These are phyloP conservation scores for Leccinum boreale DNA, from an alignment of 768 basidiomycete genomes.

Conservation along the genomic window DNA sequence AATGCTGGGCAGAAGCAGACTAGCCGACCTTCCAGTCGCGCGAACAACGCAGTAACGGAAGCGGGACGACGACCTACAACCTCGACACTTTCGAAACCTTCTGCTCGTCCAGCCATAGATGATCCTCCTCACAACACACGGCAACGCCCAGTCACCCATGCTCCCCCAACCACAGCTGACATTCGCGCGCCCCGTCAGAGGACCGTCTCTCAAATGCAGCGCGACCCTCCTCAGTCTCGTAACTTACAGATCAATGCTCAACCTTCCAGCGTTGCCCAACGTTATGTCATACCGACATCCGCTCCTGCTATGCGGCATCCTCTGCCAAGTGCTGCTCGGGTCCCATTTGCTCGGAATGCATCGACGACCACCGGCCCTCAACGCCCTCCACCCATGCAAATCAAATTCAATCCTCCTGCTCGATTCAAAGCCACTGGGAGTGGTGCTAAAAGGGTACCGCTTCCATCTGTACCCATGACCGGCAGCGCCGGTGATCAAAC, in stretches of 20 bases:
- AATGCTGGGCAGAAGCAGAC: constrained; percentile 14
- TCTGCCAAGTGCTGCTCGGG: not conserved
- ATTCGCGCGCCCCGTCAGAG: constrained; percentile 16
- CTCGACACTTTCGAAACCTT: constrained; percentile 10
- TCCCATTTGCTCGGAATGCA: not conserved
- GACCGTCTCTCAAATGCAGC: constrained; percentile 18
- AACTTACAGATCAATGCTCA: constrained; percentile 14
- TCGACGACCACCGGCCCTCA: constrained; percentile 20
- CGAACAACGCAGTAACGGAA: constrained; percentile 14
- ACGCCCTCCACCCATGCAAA: constrained; percentile 24
- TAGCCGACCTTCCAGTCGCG: constrained; percentile 24
- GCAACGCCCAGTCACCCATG: constrained; percentile 7
- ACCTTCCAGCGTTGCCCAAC: constrained; percentile 19
- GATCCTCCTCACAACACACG: not conserved
- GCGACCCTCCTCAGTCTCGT: constrained; percentile 13
- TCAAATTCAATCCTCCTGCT: constrained; percentile 20
- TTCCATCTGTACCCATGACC: constrained; percentile 17
- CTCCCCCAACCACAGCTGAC: not conserved
- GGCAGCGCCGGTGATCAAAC: constrained; percentile 2
- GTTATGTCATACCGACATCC: constrained; percentile 13
- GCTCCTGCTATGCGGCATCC: constrained; percentile 8
- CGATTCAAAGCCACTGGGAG: constrained; percentile 27
- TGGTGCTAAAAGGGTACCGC: constrained; percentile 33
- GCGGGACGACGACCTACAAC: constrained; percentile 7
- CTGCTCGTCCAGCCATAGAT: constrained; percentile 3